A percentile compares a stretch with the other conserved stretches of the same genome.
These are phyloP conservation scores for Citrus inodora DNA, from an alignment of 345 rosid species.

Conservation along the genomic window DNA sequence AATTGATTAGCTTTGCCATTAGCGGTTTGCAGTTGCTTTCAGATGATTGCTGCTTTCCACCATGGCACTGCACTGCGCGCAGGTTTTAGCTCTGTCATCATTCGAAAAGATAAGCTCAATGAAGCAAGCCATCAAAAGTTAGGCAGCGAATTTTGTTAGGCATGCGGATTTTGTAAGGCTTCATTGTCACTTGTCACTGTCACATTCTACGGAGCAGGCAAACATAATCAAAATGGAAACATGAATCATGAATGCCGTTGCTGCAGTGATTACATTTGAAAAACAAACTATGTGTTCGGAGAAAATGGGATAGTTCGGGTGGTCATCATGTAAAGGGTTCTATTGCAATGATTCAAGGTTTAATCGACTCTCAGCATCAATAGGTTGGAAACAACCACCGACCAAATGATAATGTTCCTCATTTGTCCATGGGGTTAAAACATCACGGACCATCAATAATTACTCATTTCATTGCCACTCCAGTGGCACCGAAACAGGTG, in stretches of 20 bases:
- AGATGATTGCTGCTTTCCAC: neutral
- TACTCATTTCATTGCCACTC: neutral
- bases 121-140: slow-evolving; percentile 20
- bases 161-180: slow-evolving; percentile 17
- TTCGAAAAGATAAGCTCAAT: slow-evolving; percentile 4
- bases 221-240: neutral
- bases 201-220: neutral
- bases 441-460: neutral
- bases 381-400: slow-evolving; percentile 15
- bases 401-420: slow-evolving; percentile 6
- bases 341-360: slow-evolving; percentile 10
- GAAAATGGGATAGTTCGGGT: neutral
- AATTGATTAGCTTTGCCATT: neutral
- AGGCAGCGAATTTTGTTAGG: slow-evolving; percentile 11
- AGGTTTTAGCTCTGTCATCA: neutral
- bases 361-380: slow-evolving; percentile 1
- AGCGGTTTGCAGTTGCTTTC: neutral
- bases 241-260: neutral
- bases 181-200: slow-evolving; percentile 4
- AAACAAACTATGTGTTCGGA: neutral
- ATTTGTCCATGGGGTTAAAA: neutral
- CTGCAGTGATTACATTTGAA: neutral
- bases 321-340: neutral
- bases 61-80: neutral
- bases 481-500: neutral